phyloP scores from a whole-genome alignment of 805 yeast genomes.

The Metschnikowia borealis region DNA sequence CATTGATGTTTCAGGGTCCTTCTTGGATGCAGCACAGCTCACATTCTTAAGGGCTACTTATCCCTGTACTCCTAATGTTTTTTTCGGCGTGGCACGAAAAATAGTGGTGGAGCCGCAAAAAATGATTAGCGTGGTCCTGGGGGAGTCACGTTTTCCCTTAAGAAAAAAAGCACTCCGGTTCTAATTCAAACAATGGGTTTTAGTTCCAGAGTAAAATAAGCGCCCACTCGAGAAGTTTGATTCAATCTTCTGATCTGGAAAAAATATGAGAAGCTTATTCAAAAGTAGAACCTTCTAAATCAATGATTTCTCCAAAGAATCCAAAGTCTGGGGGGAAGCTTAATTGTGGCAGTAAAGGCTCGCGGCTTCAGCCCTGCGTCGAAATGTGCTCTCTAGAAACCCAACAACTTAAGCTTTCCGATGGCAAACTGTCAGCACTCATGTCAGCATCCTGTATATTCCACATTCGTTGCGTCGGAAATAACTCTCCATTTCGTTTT shows the following conservation, averaged over 20 bases:
- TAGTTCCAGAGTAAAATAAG: not conserved
- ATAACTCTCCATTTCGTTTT: not conserved
- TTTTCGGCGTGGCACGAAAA: not conserved
- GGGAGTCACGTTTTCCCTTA: not conserved
- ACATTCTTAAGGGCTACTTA: not conserved
- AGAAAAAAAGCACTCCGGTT: not conserved
- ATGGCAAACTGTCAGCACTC: not conserved
- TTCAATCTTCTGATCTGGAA: not conserved
- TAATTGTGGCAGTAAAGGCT: too few relatives aligned
- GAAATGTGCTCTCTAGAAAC: not conserved
- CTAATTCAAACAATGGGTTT: not conserved
- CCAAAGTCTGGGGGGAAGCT: not conserved
- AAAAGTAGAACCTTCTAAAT: not conserved
- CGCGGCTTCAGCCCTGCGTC: not conserved
- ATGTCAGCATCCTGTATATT: not conserved
- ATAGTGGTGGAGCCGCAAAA: not conserved
- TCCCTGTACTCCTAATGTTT: not conserved
- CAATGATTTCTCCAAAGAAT: not conserved
- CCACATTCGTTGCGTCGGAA: conserved; percentile 1
- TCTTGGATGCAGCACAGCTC: not conserved
- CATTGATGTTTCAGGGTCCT: not conserved
- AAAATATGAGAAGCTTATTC: not conserved
- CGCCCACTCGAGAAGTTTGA: not conserved
- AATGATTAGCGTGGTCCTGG: not conserved
- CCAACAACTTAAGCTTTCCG: not conserved